Conservation (phyloP, 176 grass and related monocot genomes). For the Carex myosuroides region DNA sequence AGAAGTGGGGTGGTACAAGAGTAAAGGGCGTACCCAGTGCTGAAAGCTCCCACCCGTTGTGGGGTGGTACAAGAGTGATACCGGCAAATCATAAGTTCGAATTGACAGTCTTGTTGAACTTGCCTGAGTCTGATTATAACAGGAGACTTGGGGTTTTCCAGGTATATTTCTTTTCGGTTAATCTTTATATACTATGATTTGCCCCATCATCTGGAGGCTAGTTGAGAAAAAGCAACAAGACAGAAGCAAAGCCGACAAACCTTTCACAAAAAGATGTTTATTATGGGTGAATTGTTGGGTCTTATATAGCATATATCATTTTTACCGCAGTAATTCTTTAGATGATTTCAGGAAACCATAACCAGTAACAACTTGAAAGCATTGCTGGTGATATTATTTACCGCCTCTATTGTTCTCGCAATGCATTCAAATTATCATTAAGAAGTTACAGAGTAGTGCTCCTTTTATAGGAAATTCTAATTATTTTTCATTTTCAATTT, state of each 20-base stretch:
- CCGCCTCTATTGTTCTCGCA: neutral
- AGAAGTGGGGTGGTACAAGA: constrained; percentile 14
- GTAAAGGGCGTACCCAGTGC: neutral
- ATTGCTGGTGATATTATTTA: neutral
- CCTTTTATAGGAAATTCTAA: neutral
- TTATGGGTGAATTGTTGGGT: neutral
- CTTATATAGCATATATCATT: neutral
- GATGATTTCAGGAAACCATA: neutral
- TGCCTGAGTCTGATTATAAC: constrained; percentile 89
- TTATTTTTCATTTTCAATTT: neutral
- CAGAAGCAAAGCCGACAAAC: neutral
- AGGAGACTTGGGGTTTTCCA: constrained; percentile 81
- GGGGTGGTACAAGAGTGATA: constrained; percentile 27
- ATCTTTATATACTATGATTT: neutral
- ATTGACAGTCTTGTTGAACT: constrained; percentile 53
- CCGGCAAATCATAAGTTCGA: constrained; percentile 61
- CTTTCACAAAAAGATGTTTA: neutral
- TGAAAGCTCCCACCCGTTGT: too few relatives aligned
- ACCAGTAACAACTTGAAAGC: neutral
- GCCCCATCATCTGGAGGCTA: neutral
- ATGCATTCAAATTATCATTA: neutral
- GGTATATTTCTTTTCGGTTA: constrained; percentile 30
- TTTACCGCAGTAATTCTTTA: neutral
- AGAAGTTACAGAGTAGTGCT: neutral
- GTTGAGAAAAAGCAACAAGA: neutral